Evolutionary conservation across 306 rosid genomes (phyloP), one percentile per base, ranked within the genome.

Genomic region (Inga leiocalycina): DNA sequence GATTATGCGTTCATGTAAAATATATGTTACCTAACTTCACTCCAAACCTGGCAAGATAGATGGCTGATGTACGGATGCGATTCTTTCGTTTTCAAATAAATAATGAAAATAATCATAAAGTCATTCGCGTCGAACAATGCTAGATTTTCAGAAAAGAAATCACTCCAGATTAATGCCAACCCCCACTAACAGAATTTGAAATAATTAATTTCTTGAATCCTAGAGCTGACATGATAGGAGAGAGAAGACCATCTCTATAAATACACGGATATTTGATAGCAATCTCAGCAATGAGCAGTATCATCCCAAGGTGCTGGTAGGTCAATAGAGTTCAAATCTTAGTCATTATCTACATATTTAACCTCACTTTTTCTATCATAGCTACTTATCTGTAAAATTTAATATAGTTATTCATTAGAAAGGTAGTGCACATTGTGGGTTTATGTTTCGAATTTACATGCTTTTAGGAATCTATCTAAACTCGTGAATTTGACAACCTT

Each of bases 191-290:
- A 32, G n/a, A 71, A 71, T n/a, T 22, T 46, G 20, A 73, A 45
- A 45, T 46, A 27, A 73, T 46, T 24, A 73, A 22, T 72, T 17
- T 22, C 11, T 7, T 46, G 39, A 44, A 45, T 45, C 57, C 37
- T 12, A 12, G 32, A 44, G 17, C 17, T 45, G 76, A 12, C 4
- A 24, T 72, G 20, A 22, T 15, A 45, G 6, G 24, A 19, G 16
- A 39, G 16, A 44, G 17, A 44, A 59, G 2, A 65, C 27, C 45
- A n/a, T 79, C 37, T 68, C 12, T 82, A 91, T 91, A 87, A 82
- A 82, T 82, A 43, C 75, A 62, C 37, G 71, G 41, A 22, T 52
- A 24, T 14, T 61, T 32, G 54, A 59, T 78, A 32, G 74, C 62
- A 69, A 48, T 68, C 30, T 43, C 30, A 19, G 14, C 51, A 32